Evolutionary conservation across 257 asterid species (phyloP).

Genomic region (Fraxinus quadrangulata): DNA sequence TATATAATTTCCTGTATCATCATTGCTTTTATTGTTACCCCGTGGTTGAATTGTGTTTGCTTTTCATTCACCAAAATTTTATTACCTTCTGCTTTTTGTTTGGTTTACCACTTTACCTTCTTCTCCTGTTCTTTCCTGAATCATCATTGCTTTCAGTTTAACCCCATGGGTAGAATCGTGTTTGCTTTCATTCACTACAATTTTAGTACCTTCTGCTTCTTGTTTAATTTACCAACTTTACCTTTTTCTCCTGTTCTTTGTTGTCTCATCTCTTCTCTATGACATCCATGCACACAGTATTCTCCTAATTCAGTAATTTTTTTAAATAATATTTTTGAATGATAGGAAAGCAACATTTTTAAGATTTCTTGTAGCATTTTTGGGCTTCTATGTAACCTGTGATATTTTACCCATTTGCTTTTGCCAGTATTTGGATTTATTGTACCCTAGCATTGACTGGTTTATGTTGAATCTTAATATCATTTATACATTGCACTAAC

Average conservation of each 20-base stretch:
- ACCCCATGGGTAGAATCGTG: neutral
- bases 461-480: neutral
- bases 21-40: neutral
- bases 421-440: neutral
- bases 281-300: neutral
- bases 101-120: neutral
- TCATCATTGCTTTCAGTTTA: no score
- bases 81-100: no score
- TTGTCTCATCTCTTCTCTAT: neutral
- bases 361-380: neutral
- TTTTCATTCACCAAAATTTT: neutral
- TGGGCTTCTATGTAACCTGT: neutral
- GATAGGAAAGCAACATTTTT: neutral
- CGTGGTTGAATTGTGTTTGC: neutral
- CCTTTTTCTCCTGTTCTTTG: neutral
- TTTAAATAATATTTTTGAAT: no score
- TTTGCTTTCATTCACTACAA: neutral
- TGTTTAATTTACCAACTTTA: no score
- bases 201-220: neutral
- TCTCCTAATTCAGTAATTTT: neutral
- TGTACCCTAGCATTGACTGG: neutral
- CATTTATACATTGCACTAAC: slow-evolving; percentile 1
- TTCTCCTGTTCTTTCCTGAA: neutral
- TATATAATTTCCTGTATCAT: neutral
- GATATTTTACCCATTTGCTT: neutral